Evolutionary conservation across 192 early-diverging fungal species (phyloP).

Genomic region (Coemansia sp.): DNA sequence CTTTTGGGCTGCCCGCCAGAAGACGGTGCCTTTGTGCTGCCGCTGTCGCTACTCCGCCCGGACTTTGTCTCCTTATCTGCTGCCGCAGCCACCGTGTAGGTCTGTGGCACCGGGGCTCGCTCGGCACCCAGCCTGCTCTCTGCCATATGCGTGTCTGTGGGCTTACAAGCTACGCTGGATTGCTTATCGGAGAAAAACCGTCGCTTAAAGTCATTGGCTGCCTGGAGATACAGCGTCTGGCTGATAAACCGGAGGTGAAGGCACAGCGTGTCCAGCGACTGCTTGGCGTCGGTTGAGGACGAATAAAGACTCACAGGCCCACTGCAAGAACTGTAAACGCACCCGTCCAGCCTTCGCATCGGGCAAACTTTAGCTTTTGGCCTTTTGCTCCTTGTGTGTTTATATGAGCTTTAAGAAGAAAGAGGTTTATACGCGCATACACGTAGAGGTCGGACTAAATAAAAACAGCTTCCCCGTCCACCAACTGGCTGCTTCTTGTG

Average conservation of each 20-base stretch:
- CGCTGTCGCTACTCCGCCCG: neutral
- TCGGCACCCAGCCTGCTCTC: too few relatives aligned
- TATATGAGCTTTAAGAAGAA: too few relatives aligned
- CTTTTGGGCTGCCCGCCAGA: neutral
- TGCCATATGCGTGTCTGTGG: too few relatives aligned
- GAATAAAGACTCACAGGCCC: neutral
- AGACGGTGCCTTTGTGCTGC: slow-evolving; percentile 1
- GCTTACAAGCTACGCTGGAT: too few relatives aligned
- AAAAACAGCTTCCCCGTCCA: neutral
- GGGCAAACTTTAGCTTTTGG: neutral
- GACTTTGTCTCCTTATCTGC: neutral
- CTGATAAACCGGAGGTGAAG: neutral
- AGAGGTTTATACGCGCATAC: too few relatives aligned
- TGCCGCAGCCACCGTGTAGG: neutral
- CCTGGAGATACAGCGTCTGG: neutral
- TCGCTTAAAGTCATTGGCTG: neutral
- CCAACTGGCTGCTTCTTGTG: neutral
- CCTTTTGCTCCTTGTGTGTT: neutral
- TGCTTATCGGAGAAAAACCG: too few relatives aligned
- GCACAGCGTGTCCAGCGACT: neutral
- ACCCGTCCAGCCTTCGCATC: slow-evolving; percentile 17
- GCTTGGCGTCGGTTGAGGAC: neutral
- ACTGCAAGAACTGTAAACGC: neutral
- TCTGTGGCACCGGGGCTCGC: too few relatives aligned
- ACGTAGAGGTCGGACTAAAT: neutral